Conservation (phyloP, 2,329 filamentous ascomycete species). For the Paradendryphiella salina region DNA sequence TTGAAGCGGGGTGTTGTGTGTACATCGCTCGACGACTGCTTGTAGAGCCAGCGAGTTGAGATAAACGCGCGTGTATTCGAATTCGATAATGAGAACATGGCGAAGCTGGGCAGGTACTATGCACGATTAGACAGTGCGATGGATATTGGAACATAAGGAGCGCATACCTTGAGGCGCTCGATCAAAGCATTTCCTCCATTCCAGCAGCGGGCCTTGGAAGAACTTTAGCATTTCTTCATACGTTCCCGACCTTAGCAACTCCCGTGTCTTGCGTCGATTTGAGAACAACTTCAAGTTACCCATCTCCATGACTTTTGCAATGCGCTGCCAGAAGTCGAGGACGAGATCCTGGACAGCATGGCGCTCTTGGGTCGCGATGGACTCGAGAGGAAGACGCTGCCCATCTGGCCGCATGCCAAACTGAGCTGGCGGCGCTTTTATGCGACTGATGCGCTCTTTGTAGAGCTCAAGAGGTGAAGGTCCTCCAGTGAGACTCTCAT, state of each 20-base stretch:
- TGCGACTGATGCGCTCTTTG: conserved; percentile 42
- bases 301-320: conserved; percentile 88
- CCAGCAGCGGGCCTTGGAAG: conserved; percentile 74
- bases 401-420: conserved; percentile 44
- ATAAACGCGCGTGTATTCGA: conserved; percentile 92
- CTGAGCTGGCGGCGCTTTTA: conserved; percentile 43
- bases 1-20: conserved; percentile 64
- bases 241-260: conserved; percentile 81
- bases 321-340: conserved; percentile 87
- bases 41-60: conserved; percentile 93
- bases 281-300: conserved; percentile 88
- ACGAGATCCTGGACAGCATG: conserved; percentile 58
- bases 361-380: conserved; percentile 42
- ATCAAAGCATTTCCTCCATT: conserved; percentile 84
- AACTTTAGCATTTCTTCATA: conserved; percentile 81
- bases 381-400: conserved; percentile 43
- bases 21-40: conserved; percentile 91
- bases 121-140: conserved; percentile 22
- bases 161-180: conserved; percentile 60
- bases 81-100: conserved; percentile 88
- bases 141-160: no score
- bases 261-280: conserved; percentile 82
- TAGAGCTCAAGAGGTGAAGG: conserved; percentile 42
- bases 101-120: conserved; percentile 61
- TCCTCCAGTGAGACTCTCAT: conserved; percentile 29